Percentiles rank a stretch among this genome's conserved stretches.
phyloP scores from a whole-genome alignment of 1,284 basidiomycete species.

The Earliella scabrosa region DNA sequence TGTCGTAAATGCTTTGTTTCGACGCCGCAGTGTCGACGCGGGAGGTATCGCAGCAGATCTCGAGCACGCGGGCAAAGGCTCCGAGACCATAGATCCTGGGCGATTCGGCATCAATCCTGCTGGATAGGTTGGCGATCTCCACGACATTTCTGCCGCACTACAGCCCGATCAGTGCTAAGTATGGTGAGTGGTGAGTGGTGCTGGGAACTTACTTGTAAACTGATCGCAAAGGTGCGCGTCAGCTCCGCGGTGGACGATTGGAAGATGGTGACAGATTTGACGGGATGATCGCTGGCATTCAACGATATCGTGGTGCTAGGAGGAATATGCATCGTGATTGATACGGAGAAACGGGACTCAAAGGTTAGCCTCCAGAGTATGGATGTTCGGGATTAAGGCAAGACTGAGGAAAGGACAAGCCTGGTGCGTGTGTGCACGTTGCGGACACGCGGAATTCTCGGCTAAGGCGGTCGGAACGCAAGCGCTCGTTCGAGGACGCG shows the following conservation, averaged over 20 bases:
- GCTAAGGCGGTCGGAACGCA: too few relatives aligned
- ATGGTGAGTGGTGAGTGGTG: neutral
- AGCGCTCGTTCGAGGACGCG: too few relatives aligned
- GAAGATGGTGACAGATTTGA: slow-evolving; percentile 41
- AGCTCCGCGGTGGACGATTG: slow-evolving; percentile 39
- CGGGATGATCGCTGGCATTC: slow-evolving; percentile 31
- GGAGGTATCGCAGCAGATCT: slow-evolving; percentile 49
- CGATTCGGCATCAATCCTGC: slow-evolving; percentile 51
- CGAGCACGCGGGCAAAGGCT: slow-evolving; percentile 46
- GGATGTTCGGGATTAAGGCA: too few relatives aligned
- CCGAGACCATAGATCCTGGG: slow-evolving; percentile 51
- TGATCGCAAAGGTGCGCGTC: slow-evolving; percentile 33
- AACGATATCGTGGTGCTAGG: too few relatives aligned
- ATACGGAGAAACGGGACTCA: too few relatives aligned
- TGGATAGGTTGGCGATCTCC: slow-evolving; percentile 48
- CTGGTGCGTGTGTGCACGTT: too few relatives aligned
- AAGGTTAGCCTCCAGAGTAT: too few relatives aligned
- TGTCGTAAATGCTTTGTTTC: slow-evolving; percentile 11
- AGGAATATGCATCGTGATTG: too few relatives aligned
- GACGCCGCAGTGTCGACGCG: too few relatives aligned
- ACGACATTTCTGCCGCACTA: slow-evolving; percentile 55
- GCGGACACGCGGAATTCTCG: too few relatives aligned
- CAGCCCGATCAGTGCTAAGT: neutral
- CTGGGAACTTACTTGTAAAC: neutral
- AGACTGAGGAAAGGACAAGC: too few relatives aligned